A percentile compares a stretch with the other conserved stretches of the same genome.
phyloP scores from a whole-genome alignment of 768 basidiomycete species.

The Russula emetica region DNA sequence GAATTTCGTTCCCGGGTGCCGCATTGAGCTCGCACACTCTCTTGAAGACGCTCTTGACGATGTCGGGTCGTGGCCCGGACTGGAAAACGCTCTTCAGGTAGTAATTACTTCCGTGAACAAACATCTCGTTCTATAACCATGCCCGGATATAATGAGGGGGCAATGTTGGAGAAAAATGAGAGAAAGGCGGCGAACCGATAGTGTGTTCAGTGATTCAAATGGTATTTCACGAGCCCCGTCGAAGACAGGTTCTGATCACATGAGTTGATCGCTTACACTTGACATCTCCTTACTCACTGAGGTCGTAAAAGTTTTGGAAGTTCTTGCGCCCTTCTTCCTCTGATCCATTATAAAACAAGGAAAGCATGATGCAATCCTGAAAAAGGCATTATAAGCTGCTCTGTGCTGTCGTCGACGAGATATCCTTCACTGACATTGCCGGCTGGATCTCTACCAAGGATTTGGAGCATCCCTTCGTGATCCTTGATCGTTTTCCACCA shows the following conservation, averaged over 20 bases:
- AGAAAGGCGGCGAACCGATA: conserved; percentile 34
- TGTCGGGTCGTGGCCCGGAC: neutral
- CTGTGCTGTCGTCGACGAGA: neutral
- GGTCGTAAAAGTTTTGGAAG: conserved; percentile 45
- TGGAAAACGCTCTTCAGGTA: conserved; percentile 42
- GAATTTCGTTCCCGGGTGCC: conserved; percentile 30
- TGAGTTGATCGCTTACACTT: neutral
- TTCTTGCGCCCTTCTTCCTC: conserved; percentile 44
- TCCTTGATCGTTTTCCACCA: conserved; percentile 41
- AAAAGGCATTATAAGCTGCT: neutral
- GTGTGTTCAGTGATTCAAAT: conserved; percentile 42
- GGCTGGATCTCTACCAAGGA: conserved; percentile 38
- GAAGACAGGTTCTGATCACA: conserved; percentile 39
- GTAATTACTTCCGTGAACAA: conserved; percentile 37
- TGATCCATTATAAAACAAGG: conserved; percentile 49
- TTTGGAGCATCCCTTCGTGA: conserved; percentile 39
- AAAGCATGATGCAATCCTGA: conserved; percentile 39
- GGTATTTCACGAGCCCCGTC: conserved; percentile 46
- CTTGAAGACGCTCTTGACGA: neutral
- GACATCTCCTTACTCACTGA: conserved; percentile 35
- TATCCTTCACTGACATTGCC: conserved; percentile 34
- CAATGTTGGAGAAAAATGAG: neutral
- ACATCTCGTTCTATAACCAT: conserved; percentile 37
- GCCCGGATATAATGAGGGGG: neutral
- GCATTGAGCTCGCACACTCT: conserved; percentile 7